phyloP scores from a whole-genome alignment of 2,329 filamentous ascomycete genomes.

The Pleomassaria siparia region DNA sequence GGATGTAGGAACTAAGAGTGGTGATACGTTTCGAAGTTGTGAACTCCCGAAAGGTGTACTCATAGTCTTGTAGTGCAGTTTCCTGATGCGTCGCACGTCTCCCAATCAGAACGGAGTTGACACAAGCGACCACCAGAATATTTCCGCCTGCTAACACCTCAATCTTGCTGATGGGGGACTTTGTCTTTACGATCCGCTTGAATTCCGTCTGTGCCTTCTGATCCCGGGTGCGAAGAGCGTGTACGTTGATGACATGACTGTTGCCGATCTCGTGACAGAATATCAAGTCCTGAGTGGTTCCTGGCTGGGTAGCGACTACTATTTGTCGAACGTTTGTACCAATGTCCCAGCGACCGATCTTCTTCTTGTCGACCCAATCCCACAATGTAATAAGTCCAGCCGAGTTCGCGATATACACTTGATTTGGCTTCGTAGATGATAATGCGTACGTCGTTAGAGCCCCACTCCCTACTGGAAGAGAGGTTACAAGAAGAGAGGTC shows the following conservation, averaged over 20 bases:
- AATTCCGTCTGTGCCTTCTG: constrained; percentile 32
- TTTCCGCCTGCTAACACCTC: constrained; percentile 57
- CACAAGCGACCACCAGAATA: constrained; percentile 59
- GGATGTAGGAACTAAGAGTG: constrained; percentile 34
- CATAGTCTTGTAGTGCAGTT: constrained; percentile 40
- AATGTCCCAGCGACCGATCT: constrained; percentile 48
- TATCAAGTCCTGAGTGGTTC: constrained; percentile 35
- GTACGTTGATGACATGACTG: constrained; percentile 43
- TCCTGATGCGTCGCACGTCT: constrained; percentile 43
- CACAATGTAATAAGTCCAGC: constrained; percentile 57
- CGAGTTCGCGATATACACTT: constrained; percentile 57
- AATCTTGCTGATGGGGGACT: constrained; percentile 40
- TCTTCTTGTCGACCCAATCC: constrained; percentile 57
- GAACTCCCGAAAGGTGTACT: constrained; percentile 58
- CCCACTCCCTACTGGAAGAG: constrained; percentile 57
- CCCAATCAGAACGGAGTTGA: constrained; percentile 63
- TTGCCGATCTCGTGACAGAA: constrained; percentile 44
- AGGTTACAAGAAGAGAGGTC: constrained; percentile 78
- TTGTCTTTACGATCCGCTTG: constrained; percentile 43
- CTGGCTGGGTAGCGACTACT: constrained; percentile 31
- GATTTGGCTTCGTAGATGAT: constrained; percentile 53
- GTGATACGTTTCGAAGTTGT: constrained; percentile 61
- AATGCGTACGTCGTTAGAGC: constrained; percentile 55
- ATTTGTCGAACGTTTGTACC: constrained; percentile 39
- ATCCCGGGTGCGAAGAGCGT: constrained; percentile 32